Evolutionary conservation across 257 asterid genomes (phyloP).

Genomic region (Euphrasia confusa): DNA sequence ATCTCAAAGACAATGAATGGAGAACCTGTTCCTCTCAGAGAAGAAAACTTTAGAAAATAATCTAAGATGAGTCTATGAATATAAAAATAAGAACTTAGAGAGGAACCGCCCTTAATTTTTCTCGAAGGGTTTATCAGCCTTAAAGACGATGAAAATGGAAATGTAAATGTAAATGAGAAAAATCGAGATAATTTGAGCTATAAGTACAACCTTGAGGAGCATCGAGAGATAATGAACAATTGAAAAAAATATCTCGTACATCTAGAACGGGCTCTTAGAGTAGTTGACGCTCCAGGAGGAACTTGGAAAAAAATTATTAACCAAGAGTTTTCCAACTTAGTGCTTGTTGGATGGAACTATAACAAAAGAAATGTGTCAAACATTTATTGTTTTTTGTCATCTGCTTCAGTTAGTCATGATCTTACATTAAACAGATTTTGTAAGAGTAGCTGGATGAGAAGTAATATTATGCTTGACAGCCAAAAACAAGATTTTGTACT

Average conservation of each 20-base stretch:
- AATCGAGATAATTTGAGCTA: not conserved
- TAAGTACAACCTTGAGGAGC: constrained; percentile 5
- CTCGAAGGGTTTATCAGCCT: constrained; percentile 8
- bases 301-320: not conserved
- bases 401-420: constrained; percentile 13
- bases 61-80: not conserved
- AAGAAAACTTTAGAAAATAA: not conserved
- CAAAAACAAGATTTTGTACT: constrained; percentile 14
- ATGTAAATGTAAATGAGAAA: not conserved
- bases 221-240: not conserved
- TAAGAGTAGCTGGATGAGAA: constrained; percentile 14
- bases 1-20: constrained; percentile 20
- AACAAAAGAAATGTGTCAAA: not conserved
- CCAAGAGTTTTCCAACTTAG: constrained; percentile 5
- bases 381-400: not conserved
- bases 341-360: constrained; percentile 3
- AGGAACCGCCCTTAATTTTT: not conserved
- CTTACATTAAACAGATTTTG: constrained; percentile 16
- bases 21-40: constrained; percentile 3
- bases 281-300: not conserved
- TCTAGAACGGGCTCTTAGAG: constrained; percentile 4
- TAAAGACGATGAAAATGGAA: constrained; percentile 12
- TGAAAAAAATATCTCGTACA: not conserved
- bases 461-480: constrained; percentile 1
- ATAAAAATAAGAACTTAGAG: constrained; percentile 4